These are phyloP conservation scores for Eucalyptus paniculata DNA, from an alignment of 345 rosid species.

Conservation along the genomic window DNA sequence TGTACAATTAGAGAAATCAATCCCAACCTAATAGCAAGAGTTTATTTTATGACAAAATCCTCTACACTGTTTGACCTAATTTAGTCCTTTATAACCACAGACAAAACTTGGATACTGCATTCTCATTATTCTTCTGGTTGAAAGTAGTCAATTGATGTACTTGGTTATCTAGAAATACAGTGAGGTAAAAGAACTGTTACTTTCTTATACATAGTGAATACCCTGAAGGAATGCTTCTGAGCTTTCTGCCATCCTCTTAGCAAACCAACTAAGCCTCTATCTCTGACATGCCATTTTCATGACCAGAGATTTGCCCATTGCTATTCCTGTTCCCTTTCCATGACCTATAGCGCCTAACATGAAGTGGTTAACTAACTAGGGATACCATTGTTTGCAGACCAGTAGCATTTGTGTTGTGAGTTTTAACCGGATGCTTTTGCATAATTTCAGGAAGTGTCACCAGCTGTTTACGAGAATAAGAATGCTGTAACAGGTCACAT, in stretches of 20 bases:
- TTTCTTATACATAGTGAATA: not conserved
- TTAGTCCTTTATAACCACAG: not conserved
- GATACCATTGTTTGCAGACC: not conserved
- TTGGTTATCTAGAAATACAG: not conserved
- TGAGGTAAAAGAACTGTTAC: not conserved
- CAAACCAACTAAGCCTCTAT: not conserved
- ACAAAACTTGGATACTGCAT: not conserved
- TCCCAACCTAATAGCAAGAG: not conserved
- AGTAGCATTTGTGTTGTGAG: not conserved
- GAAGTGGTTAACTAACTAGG: not conserved
- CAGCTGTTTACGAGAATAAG: conserved; percentile 41
- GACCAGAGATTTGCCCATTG: not conserved
- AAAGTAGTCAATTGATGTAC: not conserved
- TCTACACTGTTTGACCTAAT: not conserved
- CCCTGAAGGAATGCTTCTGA: not conserved
- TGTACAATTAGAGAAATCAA: not conserved
- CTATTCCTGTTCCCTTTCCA: not conserved
- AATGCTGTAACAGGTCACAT: conserved; percentile 64
- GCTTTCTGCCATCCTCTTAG: not conserved
- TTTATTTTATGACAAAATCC: not conserved
- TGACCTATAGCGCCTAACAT: not conserved
- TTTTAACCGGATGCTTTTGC: not conserved
- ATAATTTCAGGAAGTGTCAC: conserved; percentile 46
- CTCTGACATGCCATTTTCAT: not conserved
- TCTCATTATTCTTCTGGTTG: not conserved